These are phyloP conservation scores for Mycocentrospora acerina DNA, from an alignment of 2,329 filamentous ascomycete species.

Conservation along the genomic window DNA sequence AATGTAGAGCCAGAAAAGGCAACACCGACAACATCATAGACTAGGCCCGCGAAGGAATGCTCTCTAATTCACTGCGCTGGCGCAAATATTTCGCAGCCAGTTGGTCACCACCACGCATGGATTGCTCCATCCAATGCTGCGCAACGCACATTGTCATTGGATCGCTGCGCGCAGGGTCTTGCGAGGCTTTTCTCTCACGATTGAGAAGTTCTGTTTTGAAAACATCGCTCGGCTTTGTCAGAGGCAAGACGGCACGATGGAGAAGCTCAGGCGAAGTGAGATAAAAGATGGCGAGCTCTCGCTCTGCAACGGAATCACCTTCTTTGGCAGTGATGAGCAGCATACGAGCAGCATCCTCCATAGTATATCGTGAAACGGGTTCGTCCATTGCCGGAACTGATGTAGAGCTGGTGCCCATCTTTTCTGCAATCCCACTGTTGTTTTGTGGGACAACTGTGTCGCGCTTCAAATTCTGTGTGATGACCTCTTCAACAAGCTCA, in stretches of 20 bases:
- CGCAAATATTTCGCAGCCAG: conserved; percentile 79
- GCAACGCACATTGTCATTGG: conserved; percentile 90
- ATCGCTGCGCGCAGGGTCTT: conserved; percentile 69
- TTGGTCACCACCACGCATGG: conserved; percentile 81
- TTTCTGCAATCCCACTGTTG: conserved; percentile 17
- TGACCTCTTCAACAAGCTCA: conserved; percentile 70
- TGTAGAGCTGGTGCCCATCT: conserved; percentile 13
- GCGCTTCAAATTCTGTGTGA: conserved; percentile 68
- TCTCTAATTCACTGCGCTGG: conserved; percentile 66
- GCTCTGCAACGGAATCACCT: conserved; percentile 82
- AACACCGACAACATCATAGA: background rate
- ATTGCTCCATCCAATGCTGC: conserved; percentile 95
- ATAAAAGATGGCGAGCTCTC: conserved; percentile 91
- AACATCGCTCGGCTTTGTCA: conserved; percentile 81
- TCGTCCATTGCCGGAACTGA: conserved; percentile 12
- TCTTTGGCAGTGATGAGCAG: conserved; percentile 93
- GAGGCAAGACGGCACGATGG: conserved; percentile 74
- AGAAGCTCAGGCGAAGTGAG: conserved; percentile 88
- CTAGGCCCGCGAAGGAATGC: conserved; percentile 49
- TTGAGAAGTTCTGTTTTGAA: conserved; percentile 89
- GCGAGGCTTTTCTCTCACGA: conserved; percentile 53
- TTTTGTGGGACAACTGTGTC: conserved; percentile 36
- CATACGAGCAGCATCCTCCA: conserved; percentile 83
- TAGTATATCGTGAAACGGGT: conserved; percentile 64
- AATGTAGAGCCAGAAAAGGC: too few species aligned